These are phyloP conservation scores for Chaetomiaceae sp. DNA, from an alignment of 2,329 filamentous ascomycete genomes.

Conservation along the genomic window DNA sequence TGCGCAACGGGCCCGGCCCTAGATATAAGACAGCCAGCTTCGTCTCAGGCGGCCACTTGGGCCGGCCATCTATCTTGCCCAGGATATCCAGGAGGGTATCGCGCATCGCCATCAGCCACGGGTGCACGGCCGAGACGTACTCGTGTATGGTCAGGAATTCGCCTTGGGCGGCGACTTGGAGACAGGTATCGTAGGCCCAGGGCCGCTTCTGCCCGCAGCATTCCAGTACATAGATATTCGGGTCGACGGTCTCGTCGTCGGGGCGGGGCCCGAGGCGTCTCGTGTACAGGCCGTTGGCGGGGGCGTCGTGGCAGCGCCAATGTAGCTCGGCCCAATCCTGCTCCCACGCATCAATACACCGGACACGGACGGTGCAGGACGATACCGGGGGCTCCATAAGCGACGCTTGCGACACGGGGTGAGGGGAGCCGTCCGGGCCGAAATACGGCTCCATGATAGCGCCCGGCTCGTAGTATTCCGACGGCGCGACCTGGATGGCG, in stretches of 20 bases:
- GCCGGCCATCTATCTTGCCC: background rate
- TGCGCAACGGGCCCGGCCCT: background rate
- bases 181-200: background rate
- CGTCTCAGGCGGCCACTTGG: background rate
- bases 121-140: slow-evolving; percentile 6
- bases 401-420: slow-evolving; percentile 5
- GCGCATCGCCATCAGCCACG: slow-evolving; percentile 6
- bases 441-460: slow-evolving; percentile 6
- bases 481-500: slow-evolving; percentile 6
- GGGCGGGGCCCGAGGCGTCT: slow-evolving; percentile 5
- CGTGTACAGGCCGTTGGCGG: background rate
- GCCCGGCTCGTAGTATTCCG: slow-evolving; percentile 7
- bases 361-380: background rate
- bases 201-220: slow-evolving; percentile 5
- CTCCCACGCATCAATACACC: background rate
- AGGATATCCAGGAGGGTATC: background rate
- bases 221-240: background rate
- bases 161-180: slow-evolving; percentile 1
- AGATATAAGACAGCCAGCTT: background rate
- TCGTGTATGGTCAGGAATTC: slow-evolving; percentile 4
- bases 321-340: background rate
- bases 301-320: background rate
- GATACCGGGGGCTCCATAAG: slow-evolving; percentile 1
- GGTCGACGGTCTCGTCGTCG: slow-evolving; percentile 1
- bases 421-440: slow-evolving; percentile 5